Evolutionary conservation across 768 basidiomycete species (phyloP), one percentile per base, ranked within the genome.

Genomic region (Bullera alba): DNA sequence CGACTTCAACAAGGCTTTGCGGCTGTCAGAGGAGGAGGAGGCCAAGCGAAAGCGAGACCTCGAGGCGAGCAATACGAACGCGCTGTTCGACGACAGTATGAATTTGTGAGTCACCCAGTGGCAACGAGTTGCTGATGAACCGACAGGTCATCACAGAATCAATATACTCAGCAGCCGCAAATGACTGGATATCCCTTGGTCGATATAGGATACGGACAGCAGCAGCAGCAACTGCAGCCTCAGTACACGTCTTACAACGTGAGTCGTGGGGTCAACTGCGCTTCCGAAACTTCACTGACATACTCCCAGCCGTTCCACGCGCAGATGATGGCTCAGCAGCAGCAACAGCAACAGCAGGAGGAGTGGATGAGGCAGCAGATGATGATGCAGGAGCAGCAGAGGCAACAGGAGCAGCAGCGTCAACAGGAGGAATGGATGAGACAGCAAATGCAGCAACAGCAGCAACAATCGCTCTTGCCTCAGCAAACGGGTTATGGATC

Each of bases 191-290:
- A 58, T 48, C 69, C 67, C 4, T 45, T 70, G 17, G 64, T 70
- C 12, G 72, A 69, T 45, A 53, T 60, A 22, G 65, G 66, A 23
- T 73, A 58, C 36, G 67, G 65, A 4, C 62, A 69, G 25, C 86
- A 87, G n/a, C n/a, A n/a, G 65, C 84, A 86, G 1, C 89, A 90
- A 60, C 83, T 89, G 38, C 85, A 85, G 58, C 86, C 86, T 0
- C 90, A 92, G 62, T 87, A 86, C 70, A 90, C 87, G 6, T 83
- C 86, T 0, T 96, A 89, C 78, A 97, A 97, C 71, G 73, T 72
- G 45, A 55, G 71, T 61, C 3, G 2, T n/a, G n/a, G n/a, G n/a
- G n/a, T n/a, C n/a, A n/a, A n/a, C n/a, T n/a, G 36, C 3, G 14
- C 39, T 26, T 26, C 14, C 36, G 10, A 5, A 27, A 19, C 8